A percentile compares a stretch with the other conserved stretches of the same genome.
Evolutionary conservation across 2,329 filamentous ascomycete species (phyloP).

Genomic region (Apiospora aurea): DNA sequence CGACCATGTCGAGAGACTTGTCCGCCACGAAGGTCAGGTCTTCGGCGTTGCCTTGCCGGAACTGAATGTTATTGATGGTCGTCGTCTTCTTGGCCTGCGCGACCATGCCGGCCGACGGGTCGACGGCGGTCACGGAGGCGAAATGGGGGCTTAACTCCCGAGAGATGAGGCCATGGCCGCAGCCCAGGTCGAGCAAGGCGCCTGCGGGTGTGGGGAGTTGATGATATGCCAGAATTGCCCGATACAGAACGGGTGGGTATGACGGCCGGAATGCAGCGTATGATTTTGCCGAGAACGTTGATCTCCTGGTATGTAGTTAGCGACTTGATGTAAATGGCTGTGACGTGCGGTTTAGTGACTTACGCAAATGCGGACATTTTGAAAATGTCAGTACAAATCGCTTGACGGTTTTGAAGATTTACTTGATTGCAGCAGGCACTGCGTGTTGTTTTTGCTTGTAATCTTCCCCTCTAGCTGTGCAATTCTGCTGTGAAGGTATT

Average conservation of each 20-base stretch:
- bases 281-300: constrained; percentile 61
- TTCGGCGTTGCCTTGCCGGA: constrained; percentile 60
- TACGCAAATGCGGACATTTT: constrained; percentile 38
- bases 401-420: background rate
- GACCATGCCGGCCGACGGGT: constrained; percentile 66
- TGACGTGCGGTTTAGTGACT: constrained; percentile 26
- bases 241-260: constrained; percentile 63
- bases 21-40: constrained; percentile 57
- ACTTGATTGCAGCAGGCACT: background rate
- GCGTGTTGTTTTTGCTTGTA: background rate
- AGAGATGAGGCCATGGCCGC: constrained; percentile 66
- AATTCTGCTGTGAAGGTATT: no score
- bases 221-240: constrained; percentile 62
- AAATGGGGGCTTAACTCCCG: constrained; percentile 62
- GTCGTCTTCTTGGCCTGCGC: constrained; percentile 54
- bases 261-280: constrained; percentile 68
- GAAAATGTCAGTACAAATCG: no score
- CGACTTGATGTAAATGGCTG: background rate
- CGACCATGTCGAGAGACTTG: constrained; percentile 58
- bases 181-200: constrained; percentile 65
- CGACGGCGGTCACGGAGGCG: constrained; percentile 56
- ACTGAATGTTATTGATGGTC: constrained; percentile 51
- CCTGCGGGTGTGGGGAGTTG: constrained; percentile 42
- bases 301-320: constrained; percentile 50
- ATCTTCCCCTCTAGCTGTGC: background rate